Evolutionary conservation across 164 flowering plant genomes (phyloP).

Genomic region (Nymphaea thermarum): DNA sequence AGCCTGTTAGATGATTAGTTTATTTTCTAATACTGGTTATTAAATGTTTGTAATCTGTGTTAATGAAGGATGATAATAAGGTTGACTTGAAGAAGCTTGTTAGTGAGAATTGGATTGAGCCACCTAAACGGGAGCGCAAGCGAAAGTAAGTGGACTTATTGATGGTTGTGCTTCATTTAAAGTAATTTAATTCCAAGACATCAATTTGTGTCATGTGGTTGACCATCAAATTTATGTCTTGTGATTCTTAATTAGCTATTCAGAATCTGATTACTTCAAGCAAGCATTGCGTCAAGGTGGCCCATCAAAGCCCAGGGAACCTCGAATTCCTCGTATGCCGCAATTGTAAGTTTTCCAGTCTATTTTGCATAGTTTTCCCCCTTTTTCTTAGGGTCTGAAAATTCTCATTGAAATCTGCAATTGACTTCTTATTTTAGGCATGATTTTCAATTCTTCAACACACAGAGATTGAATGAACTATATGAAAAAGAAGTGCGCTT

Average conservation of each 20-base stretch:
- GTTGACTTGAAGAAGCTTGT: slow-evolving; percentile 92
- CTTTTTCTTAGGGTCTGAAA: neutral
- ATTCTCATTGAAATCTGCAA: neutral
- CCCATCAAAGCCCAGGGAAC: slow-evolving; percentile 86
- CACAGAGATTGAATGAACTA: slow-evolving; percentile 72
- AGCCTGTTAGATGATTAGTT: neutral
- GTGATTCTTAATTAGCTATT: slow-evolving; percentile 33
- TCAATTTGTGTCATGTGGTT: neutral
- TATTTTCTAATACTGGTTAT: neutral
- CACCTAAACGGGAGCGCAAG: slow-evolving; percentile 89
- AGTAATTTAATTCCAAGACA: neutral
- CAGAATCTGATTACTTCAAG: slow-evolving; percentile 94
- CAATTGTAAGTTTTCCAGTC: slow-evolving; percentile 58
- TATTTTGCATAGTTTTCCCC: neutral
- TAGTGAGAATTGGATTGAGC: slow-evolving; percentile 95
- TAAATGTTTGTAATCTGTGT: slow-evolving; percentile 2
- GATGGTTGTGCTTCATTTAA: neutral
- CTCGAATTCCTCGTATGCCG: slow-evolving; percentile 98
- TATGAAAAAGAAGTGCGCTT: slow-evolving; percentile 96
- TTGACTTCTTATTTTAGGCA: slow-evolving; percentile 40
- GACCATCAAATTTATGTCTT: neutral
- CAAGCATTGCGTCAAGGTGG: slow-evolving; percentile 98
- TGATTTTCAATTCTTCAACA: slow-evolving; percentile 95
- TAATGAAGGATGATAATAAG: slow-evolving; percentile 59
- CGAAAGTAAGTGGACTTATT: slow-evolving; percentile 54